A percentile compares a stretch with the other conserved stretches of the same genome.
Conservation (phyloP, 768 basidiomycete genomes). For the Strobilomyces dryophilus region DNA sequence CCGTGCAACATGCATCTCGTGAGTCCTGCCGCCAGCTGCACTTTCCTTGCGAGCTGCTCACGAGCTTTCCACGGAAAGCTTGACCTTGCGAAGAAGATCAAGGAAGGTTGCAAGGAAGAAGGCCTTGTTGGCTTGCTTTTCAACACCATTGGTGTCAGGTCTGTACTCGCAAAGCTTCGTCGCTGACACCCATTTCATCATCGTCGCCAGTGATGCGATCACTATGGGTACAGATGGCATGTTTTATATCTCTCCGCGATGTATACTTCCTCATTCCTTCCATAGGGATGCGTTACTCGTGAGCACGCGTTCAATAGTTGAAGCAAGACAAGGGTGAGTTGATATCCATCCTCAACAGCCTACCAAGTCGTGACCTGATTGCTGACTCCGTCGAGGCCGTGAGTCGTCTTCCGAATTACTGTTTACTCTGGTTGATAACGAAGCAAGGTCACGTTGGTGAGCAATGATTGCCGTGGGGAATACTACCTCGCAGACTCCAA, state of each 20-base stretch:
- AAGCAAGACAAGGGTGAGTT: neutral
- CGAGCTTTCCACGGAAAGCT: slow-evolving; percentile 42
- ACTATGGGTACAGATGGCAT: slow-evolving; percentile 86
- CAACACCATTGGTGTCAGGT: slow-evolving; percentile 85
- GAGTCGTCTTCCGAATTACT: slow-evolving; percentile 16
- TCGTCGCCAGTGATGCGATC: slow-evolving; percentile 63
- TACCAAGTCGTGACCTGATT: slow-evolving; percentile 85
- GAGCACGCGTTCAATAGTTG: slow-evolving; percentile 26
- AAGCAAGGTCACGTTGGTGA: slow-evolving; percentile 53
- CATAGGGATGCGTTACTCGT: slow-evolving; percentile 86
- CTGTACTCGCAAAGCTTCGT: slow-evolving; percentile 8
- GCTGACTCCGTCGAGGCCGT: slow-evolving; percentile 88
- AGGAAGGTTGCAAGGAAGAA: slow-evolving; percentile 78
- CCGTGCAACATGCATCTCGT: slow-evolving; percentile 85
- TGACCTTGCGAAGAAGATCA: slow-evolving; percentile 74
- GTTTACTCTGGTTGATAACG: slow-evolving; percentile 6
- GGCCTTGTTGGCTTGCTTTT: slow-evolving; percentile 79
- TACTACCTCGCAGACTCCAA: neutral
- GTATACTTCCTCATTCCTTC: neutral
- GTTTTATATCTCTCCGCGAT: slow-evolving; percentile 13
- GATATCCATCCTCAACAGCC: slow-evolving; percentile 33
- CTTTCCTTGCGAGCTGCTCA: neutral
- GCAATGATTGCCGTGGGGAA: neutral
- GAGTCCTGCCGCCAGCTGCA: slow-evolving; percentile 17
- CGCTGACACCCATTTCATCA: neutral